Base-by-base conservation (phyloP, 2,329 filamentous ascomycete genomes). In the Elsinoe batatas region DNA sequence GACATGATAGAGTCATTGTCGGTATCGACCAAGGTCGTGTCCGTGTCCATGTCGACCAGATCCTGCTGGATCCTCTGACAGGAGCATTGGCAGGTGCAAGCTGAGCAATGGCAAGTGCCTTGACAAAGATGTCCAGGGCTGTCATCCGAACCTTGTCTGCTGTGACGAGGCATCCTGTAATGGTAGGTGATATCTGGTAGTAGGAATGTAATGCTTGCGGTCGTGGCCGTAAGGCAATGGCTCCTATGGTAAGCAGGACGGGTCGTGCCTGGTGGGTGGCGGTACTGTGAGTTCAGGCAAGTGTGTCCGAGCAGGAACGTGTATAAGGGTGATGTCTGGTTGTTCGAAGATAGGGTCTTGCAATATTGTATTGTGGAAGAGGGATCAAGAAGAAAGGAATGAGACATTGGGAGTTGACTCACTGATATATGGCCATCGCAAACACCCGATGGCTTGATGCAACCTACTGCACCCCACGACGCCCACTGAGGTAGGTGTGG, bases 61-160 rank as follows among this genome's bases (percentile, higher is more conserved):
- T 49, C 44, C 2, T 15, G 26, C 26, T 49, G 44, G 13, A 26
- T 30, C 13, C 44, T 35, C n/a, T 15, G 44, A 11, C 47, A 37
- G 15, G 26, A 15, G 47, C 47, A 51, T 11, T 33, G 15, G 17
- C 47, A 51, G 11, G 13, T 26, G 22, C 47, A 51, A 26, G 32
- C 18, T 12, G 37, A 13, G 17, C 47, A 49, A 12, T 33, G 18
- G 30, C 49, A 53, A 8, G 15, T 3, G 18, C 26, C 18, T 17
- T 6, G 33, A 18, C 20, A 32, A 20, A 10, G 35, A 13, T 32
- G 51, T 11, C 53, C 53, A 37, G 53, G 53, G 42, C 53, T 55
- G 53, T 55, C 53, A 20, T 55, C 53, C 12, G 40, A 46, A 8
- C 42, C 53, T 26, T 55, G 53, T 20, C 47, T 36, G 47, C 47